Evolutionary conservation across 352 stramenopile genomes (phyloP).

Genomic region (Pythium scleroteichum): DNA sequence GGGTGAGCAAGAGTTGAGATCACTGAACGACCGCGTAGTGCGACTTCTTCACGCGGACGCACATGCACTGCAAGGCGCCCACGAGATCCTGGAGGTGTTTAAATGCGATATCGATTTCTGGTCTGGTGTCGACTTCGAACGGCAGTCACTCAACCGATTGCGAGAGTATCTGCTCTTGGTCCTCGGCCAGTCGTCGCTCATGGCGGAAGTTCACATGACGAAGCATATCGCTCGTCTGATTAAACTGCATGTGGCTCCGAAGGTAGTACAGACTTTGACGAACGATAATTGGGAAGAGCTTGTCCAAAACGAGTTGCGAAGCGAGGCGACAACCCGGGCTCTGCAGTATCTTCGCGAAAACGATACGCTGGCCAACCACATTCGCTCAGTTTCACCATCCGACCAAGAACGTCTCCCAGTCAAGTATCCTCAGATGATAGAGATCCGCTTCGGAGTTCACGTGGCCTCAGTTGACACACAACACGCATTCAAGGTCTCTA

Average conservation of each 20-base stretch:
- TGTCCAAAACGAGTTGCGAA: constrained; percentile 14
- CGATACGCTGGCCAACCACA: constrained; percentile 25
- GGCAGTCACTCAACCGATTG: background rate
- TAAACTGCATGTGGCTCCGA: background rate
- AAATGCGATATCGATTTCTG: constrained; percentile 5
- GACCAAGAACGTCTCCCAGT: constrained; percentile 21
- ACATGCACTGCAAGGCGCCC: constrained; percentile 20
- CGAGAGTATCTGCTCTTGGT: constrained; percentile 26
- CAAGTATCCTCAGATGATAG: constrained; percentile 7
- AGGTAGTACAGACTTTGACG: background rate
- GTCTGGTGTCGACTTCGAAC: constrained; percentile 1
- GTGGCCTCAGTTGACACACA: constrained; percentile 32
- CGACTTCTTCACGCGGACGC: constrained; percentile 25
- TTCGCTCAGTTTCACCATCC: constrained; percentile 16
- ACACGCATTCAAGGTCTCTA: constrained; percentile 38
- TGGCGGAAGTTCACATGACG: background rate
- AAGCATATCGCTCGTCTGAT: constrained; percentile 20
- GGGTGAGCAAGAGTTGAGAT: constrained; percentile 24
- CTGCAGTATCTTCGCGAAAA: constrained; percentile 20
- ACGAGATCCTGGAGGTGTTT: constrained; percentile 20
- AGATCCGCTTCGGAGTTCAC: constrained; percentile 26
- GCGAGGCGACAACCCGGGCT: constrained; percentile 8
- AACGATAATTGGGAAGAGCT: constrained; percentile 21
- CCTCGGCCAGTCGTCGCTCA: constrained; percentile 4
- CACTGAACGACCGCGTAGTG: constrained; percentile 9